A percentile compares a stretch with the other conserved stretches of the same genome.
phyloP scores from a whole-genome alignment of 2,329 filamentous ascomycete species.

The Lachnellula arida region DNA sequence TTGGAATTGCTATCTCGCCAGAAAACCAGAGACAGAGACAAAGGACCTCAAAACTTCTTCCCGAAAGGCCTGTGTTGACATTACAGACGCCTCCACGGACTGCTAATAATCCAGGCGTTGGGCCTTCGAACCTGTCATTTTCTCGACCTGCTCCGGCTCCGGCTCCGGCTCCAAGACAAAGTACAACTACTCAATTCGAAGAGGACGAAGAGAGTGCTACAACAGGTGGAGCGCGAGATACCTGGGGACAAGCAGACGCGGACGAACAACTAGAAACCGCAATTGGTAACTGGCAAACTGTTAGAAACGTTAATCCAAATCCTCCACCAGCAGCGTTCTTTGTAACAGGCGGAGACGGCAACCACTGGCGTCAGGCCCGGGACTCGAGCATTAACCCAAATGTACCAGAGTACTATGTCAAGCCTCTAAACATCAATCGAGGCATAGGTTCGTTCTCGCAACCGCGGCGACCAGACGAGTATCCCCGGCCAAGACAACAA shows the following conservation, averaged over 20 bases:
- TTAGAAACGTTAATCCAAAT: slow-evolving; percentile 8
- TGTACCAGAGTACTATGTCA: slow-evolving; percentile 14
- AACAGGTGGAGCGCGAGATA: neutral
- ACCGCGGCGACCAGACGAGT: slow-evolving; percentile 17
- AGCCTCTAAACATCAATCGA: slow-evolving; percentile 7
- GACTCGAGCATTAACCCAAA: neutral
- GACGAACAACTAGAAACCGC: slow-evolving; percentile 8
- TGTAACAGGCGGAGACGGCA: neutral
- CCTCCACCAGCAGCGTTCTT: slow-evolving; percentile 5
- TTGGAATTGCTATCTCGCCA: slow-evolving; percentile 30
- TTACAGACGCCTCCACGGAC: slow-evolving; percentile 22
- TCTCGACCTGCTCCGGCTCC: slow-evolving; percentile 9
- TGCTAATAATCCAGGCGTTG: neutral
- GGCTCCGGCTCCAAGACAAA: slow-evolving; percentile 17
- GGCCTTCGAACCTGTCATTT: slow-evolving; percentile 4
- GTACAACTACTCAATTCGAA: slow-evolving; percentile 17
- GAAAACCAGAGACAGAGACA: slow-evolving; percentile 17
- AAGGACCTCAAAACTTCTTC: slow-evolving; percentile 26
- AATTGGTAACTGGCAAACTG: slow-evolving; percentile 13
- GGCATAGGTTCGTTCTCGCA: slow-evolving; percentile 23
- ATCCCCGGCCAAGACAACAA: slow-evolving; percentile 5
- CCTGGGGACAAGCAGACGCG: neutral
- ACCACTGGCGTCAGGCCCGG: slow-evolving; percentile 11
- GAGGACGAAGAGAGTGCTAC: slow-evolving; percentile 1
- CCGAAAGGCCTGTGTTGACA: slow-evolving; percentile 28